Percentiles rank a stretch among this genome's conserved stretches.
These are phyloP conservation scores for Xylaria multiplex DNA, from an alignment of 2,329 filamentous ascomycete genomes.

Conservation along the genomic window DNA sequence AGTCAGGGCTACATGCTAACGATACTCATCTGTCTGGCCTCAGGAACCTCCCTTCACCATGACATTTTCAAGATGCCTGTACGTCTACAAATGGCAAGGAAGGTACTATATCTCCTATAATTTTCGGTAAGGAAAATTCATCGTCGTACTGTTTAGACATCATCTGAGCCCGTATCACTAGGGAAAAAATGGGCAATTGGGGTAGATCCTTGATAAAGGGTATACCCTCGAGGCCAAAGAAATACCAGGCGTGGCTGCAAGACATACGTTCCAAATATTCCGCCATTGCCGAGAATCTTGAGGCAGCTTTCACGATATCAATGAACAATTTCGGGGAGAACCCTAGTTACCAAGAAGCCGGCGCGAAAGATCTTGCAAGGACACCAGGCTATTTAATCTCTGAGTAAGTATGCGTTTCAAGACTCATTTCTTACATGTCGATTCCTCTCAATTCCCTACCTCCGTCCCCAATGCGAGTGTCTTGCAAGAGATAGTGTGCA, in stretches of 20 bases:
- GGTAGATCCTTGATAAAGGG: not conserved
- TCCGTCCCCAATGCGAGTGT: too few relatives aligned
- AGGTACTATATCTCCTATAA: slow-evolving; percentile 16
- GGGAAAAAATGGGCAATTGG: not conserved
- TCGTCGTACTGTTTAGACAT: not conserved
- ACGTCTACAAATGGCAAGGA: slow-evolving; percentile 18
- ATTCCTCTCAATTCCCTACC: too few relatives aligned
- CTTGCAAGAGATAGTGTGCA: too few relatives aligned
- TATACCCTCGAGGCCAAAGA: slow-evolving; percentile 5
- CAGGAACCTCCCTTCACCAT: slow-evolving; percentile 2
- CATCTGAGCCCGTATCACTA: not conserved
- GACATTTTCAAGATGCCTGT: not conserved
- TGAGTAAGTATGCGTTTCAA: slow-evolving; percentile 7
- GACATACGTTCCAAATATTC: slow-evolving; percentile 2
- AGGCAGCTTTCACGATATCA: slow-evolving; percentile 4
- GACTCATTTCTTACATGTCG: too few relatives aligned
- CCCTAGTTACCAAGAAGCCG: not conserved
- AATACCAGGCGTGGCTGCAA: slow-evolving; percentile 16
- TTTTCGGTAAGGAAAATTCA: slow-evolving; percentile 3
- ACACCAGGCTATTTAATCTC: not conserved
- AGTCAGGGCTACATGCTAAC: too few relatives aligned
- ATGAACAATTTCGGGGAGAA: not conserved
- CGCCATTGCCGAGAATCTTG: not conserved
- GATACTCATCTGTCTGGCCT: not conserved
- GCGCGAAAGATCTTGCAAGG: not conserved